These are phyloP conservation scores for Picea abies DNA, from an alignment of 83 land plant genomes.

Conservation along the genomic window DNA sequence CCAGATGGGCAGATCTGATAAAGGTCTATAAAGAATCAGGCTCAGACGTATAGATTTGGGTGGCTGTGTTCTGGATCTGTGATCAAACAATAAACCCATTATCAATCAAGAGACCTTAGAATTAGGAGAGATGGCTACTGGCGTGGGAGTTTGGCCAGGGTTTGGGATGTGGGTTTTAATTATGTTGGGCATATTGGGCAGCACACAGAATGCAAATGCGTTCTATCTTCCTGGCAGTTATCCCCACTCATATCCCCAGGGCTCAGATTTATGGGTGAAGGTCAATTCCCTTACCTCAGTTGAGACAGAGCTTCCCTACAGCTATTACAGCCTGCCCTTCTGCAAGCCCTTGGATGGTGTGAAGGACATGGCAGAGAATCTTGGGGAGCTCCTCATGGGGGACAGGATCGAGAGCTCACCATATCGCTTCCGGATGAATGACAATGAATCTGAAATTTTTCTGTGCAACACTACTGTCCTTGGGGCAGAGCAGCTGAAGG, in stretches of 20 bases:
- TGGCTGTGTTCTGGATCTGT: slow-evolving; percentile 5
- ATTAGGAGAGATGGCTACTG: not conserved
- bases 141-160: not conserved
- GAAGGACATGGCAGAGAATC: slow-evolving; percentile 72
- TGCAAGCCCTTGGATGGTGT: slow-evolving; percentile 62
- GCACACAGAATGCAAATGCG: slow-evolving; percentile 23
- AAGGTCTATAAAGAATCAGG: not conserved
- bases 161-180: not conserved
- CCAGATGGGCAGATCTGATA: not conserved
- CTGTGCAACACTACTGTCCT: slow-evolving; percentile 48
- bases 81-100: not conserved
- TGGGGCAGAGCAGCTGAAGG: slow-evolving; percentile 36
- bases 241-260: slow-evolving; percentile 39
- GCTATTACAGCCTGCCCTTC: slow-evolving; percentile 72
- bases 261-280: slow-evolving; percentile 45
- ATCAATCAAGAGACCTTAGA: not conserved
- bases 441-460: slow-evolving; percentile 49
- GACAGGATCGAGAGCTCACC: slow-evolving; percentile 86
- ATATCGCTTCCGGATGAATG: slow-evolving; percentile 61
- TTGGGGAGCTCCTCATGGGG: slow-evolving; percentile 87
- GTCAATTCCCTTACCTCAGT: slow-evolving; percentile 75
- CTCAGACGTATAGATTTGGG: slow-evolving; percentile 1
- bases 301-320: slow-evolving; percentile 74
- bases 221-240: slow-evolving; percentile 79
- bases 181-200: slow-evolving; percentile 6